phyloP scores from a whole-genome alignment of 1,139 yeast genomes.

The Suhomyces anneliseae region DNA sequence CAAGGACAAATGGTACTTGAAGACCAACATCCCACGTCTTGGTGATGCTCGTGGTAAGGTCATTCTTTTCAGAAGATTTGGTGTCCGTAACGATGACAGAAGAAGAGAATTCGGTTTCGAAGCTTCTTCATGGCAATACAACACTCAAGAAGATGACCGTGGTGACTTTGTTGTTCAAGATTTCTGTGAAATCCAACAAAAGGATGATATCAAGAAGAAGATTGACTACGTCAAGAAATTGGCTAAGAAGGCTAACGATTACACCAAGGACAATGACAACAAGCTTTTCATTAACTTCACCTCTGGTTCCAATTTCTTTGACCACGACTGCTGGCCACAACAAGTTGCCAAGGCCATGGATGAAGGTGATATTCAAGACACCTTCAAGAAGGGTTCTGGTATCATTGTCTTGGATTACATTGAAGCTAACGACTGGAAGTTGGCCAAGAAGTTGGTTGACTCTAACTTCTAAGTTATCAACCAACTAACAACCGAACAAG shows the following conservation, averaged over 20 bases:
- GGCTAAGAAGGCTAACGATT: slow-evolving; percentile 53
- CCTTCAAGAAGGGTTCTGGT: slow-evolving; percentile 53
- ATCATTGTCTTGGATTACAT: slow-evolving; percentile 71
- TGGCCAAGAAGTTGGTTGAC: slow-evolving; percentile 53
- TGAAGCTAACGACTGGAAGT: slow-evolving; percentile 61
- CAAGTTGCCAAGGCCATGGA: slow-evolving; percentile 58
- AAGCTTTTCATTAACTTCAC: slow-evolving; percentile 73
- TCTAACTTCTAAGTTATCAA: slow-evolving; percentile 45
- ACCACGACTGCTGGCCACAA: slow-evolving; percentile 74
- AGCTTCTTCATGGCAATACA: slow-evolving; percentile 68
- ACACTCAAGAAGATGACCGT: slow-evolving; percentile 64
- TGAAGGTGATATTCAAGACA: slow-evolving; percentile 46
- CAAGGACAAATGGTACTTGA: slow-evolving; percentile 62
- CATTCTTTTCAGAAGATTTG: slow-evolving; percentile 69
- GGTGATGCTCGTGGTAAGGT: slow-evolving; percentile 69
- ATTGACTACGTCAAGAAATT: slow-evolving; percentile 57
- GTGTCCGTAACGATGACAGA: slow-evolving; percentile 50
- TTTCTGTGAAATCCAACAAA: slow-evolving; percentile 61
- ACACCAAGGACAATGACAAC: slow-evolving; percentile 45
- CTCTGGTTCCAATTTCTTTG: slow-evolving; percentile 72
- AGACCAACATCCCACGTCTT: slow-evolving; percentile 54
- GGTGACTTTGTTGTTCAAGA: slow-evolving; percentile 71
- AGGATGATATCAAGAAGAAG: slow-evolving; percentile 58
- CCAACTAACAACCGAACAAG: too few species aligned
- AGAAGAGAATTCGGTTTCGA: slow-evolving; percentile 59